Evolutionary conservation across 2,329 filamentous ascomycete genomes (phyloP), one percentile per base, ranked within the genome.

Genomic region (Fusarium subtropicale): DNA sequence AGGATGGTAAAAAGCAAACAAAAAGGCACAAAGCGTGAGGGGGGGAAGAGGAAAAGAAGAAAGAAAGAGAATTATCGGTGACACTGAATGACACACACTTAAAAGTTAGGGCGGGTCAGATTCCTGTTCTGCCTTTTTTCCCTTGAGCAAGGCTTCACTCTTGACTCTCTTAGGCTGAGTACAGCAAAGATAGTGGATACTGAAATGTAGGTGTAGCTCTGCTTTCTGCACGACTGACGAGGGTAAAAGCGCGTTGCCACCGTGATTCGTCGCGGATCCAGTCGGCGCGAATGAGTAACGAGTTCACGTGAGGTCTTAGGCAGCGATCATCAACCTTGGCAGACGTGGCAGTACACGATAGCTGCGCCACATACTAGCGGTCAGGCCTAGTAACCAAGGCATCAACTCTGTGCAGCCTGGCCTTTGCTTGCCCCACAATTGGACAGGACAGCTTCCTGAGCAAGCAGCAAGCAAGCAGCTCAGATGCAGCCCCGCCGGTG

Each of bases 261-360:
- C 64, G 66, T 63, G 62, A 64, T 68, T 60, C 58, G 55, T 24
- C 46, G 56, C 53, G 65, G 68, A 60, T 64, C 39, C 42, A 59
- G 50, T 66, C 66, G 71, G 75, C 79, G 78, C 79, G 79, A 78
- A 57, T 58, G 53, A 69, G 71, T 74, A 76, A 72, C 79, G 79
- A 76, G 63, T 51, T 77, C 79, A 81, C 79, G 78, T 81, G 79
- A 77, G 65, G 20, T 38, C 2, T 15, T 66, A 80, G 79, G 78
- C 78, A 80, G 74, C 77, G 73, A 72, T 64, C 28, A 22, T 41
- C 18, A 18, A 44, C 45, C 52, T 51, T 36, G 63, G 59, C 38
- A 30, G 22, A 55, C 56, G 65, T 72, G 75, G 68, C 52, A 64
- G 60, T 51, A 46, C 28, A 45, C 22, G 8, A n/a, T 2, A 18